These are phyloP conservation scores for Lotus japonicus DNA, from an alignment of 306 rosid species.

Conservation along the genomic window DNA sequence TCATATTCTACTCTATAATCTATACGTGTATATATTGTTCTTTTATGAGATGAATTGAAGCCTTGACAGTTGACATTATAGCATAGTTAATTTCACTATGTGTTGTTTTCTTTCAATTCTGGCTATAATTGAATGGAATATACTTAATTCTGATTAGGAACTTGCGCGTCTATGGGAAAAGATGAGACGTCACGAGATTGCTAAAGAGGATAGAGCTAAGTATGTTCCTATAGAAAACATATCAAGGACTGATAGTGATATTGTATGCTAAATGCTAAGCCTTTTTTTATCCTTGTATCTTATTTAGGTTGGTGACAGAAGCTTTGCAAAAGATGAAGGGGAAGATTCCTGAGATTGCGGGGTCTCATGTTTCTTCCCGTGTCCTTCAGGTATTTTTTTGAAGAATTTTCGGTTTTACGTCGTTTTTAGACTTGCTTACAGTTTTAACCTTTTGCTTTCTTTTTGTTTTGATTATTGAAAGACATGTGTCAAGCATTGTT, in stretches of 20 bases:
- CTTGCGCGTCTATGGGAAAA: slow-evolving; percentile 89
- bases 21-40: neutral
- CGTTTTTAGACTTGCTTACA: neutral
- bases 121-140: neutral
- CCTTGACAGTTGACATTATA: neutral
- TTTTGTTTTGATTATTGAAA: slow-evolving; percentile 16
- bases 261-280: neutral
- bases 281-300: neutral
- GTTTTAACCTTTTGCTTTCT: slow-evolving; percentile 20
- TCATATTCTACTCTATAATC: neutral
- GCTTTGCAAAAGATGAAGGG: slow-evolving; percentile 90
- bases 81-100: neutral
- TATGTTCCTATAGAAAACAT: slow-evolving; percentile 29
- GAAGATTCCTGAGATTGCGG: slow-evolving; percentile 83
- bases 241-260: neutral
- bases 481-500: slow-evolving; percentile 90
- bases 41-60: neutral
- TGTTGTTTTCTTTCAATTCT: neutral
- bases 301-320: slow-evolving; percentile 62
- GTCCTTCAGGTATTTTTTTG: slow-evolving; percentile 60
- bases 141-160: slow-evolving; percentile 41
- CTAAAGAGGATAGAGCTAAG: slow-evolving; percentile 81
- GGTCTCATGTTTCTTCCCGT: slow-evolving; percentile 90
- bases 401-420: neutral
- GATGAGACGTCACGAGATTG: slow-evolving; percentile 75